Evolutionary conservation across 805 yeast species (phyloP), one percentile per base, ranked within the genome.

Genomic region (Phaffomyces thermotolerans): DNA sequence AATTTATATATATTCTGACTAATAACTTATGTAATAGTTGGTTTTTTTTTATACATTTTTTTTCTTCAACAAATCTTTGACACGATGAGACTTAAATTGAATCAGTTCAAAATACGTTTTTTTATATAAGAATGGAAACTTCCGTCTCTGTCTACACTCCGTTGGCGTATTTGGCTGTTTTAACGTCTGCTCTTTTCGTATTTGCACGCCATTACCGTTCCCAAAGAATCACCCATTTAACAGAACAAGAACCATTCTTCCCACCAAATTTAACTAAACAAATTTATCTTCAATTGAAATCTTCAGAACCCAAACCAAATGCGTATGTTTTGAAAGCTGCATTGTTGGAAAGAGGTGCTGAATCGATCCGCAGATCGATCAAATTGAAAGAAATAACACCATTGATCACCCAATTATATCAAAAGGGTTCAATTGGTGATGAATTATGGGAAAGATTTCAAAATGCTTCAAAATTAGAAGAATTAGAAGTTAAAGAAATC

Each of bases 361-460:
- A 91, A 65, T 84, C 89, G 10, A 71, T 93, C 44, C 79, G 95
- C 63, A 76, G 96, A 57, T 72, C 93, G 47, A 72, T 91, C 63
- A 84, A 85, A 57, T 67, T 89, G 60, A 83, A 84, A 60, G 97
- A 91, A 59, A 71, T 76, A 49, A 84, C 84, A 62, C 81, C 81
- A 6, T 78, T 73, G 44, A 75, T 88, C 56, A 78, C 75, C 40
- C 70, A 75, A 43, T 69, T 93, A 47, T 90, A 89, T 61, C 91
- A 90, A 58, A 78, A 78, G 42, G 98, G 98, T 0, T 79, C 89
- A 15, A 81, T 93, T 49, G 97, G 97, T 30, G 98, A 93, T 56
- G 95, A 85, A 42, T 69, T 86, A 31, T 84, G 78, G 73, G 83
- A 84, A 61, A 81, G 93, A 54, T 89, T 76, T 63, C 81, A 79